phyloP scores from a whole-genome alignment of 139 green algal species.

The Yamagishiella unicocca region DNA sequence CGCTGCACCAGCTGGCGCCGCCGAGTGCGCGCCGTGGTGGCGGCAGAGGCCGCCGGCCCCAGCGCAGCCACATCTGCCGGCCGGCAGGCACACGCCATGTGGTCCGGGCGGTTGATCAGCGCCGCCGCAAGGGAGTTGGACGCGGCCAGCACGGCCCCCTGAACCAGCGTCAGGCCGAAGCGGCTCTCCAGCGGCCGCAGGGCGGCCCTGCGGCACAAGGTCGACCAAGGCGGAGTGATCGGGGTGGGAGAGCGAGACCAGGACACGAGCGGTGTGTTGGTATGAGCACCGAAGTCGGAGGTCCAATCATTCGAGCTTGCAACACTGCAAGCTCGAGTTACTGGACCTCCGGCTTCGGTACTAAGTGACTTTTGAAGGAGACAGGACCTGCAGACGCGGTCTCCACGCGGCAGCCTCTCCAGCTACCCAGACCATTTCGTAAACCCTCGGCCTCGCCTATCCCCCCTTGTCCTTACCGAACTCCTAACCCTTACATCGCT shows the following conservation, averaged over 20 bases:
- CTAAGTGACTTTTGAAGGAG: too few relatives aligned
- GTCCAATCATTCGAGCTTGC: too few relatives aligned
- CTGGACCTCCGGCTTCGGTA: too few relatives aligned
- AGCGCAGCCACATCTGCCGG: conserved; percentile 10
- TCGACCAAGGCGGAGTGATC: too few relatives aligned
- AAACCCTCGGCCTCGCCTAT: background rate
- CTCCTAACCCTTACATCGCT: too few relatives aligned
- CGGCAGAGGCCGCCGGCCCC: background rate
- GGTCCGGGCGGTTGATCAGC: conserved; percentile 3
- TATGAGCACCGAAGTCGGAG: too few relatives aligned
- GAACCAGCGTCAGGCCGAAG: conserved; percentile 42
- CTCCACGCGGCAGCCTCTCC: too few relatives aligned
- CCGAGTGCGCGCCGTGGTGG: background rate
- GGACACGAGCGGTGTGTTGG: too few relatives aligned
- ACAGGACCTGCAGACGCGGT: too few relatives aligned
- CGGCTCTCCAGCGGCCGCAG: conserved; percentile 44
- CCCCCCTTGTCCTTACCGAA: background rate
- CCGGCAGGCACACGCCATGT: conserved; percentile 35
- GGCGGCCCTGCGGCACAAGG: background rate
- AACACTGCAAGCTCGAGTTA: too few relatives aligned
- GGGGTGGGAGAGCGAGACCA: too few relatives aligned
- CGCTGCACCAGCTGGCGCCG: background rate
- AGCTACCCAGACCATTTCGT: too few relatives aligned
- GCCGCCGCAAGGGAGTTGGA: conserved; percentile 39
- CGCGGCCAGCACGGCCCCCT: conserved; percentile 52